Evolutionary conservation across 768 basidiomycete genomes (phyloP), one percentile per base, ranked within the genome.

Genomic region (Kondoa malvinella): DNA sequence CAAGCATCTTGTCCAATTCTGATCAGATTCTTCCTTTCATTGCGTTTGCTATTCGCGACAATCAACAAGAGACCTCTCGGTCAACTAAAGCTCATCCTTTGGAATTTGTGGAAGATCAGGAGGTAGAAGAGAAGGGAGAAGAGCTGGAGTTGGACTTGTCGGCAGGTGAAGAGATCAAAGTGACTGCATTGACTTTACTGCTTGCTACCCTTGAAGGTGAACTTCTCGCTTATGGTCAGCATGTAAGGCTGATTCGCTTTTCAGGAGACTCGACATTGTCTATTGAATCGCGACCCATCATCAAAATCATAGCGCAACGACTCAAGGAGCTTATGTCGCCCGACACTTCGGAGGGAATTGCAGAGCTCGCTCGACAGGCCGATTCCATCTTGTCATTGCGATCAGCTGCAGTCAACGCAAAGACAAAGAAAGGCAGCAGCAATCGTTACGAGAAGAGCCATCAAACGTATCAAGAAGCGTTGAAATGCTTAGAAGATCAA

Each of bases 401-500:
- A 25, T 77, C 86, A 29, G 87, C 87, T 0, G 83, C 86, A 2
- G 77, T 82, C 0, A 25, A 60, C 2, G 66, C 70, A 25, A 68
- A 60, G 1, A 25, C 84, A 14, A 74, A 79, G 0, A 77, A 75
- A 12, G 73, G 69, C 1, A 69, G 65, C 2, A 77, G 76, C 63
- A 78, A 81, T 59, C 80, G 82, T 3, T 63, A 64, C 50, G 65
- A 64, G 32, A 72, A 72, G 21, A 78, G 83, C 2, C 84, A 85
- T 66, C 84, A 84, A 61, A 82, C 80, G 4, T 97, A 95, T 76
- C 89, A 90, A 73, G 86, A 87, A 72, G 89, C 92, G 1, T 80
- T 96, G 21, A 87, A 86, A 71, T 82, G 92, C 29, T 79, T 96
- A 14, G 88, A 92, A 77, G 94, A 97, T 76, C 87, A 89, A 0